These are phyloP conservation scores for Astrothelium subdiscretum DNA, from an alignment of 495 filamentous ascomycete genomes.

Conservation along the genomic window DNA sequence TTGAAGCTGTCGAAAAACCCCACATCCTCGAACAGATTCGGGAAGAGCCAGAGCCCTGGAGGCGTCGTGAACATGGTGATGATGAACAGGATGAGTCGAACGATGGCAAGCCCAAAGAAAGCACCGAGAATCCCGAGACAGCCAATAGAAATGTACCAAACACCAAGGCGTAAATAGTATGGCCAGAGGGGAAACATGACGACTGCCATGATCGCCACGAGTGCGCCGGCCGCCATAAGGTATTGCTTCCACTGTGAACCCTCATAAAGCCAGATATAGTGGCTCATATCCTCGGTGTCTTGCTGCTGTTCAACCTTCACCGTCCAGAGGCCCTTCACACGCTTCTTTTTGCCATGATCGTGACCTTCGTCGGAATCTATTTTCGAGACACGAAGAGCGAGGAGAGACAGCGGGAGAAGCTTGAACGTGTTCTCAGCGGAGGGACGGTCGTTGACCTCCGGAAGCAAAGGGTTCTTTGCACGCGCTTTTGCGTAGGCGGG, in stretches of 20 bases:
- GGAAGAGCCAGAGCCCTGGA: constrained; percentile 93
- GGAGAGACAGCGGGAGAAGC: constrained; percentile 86
- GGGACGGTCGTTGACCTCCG: constrained; percentile 67
- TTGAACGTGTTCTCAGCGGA: constrained; percentile 89
- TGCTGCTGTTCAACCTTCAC: constrained; percentile 96
- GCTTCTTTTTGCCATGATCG: constrained; percentile 64
- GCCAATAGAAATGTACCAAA: constrained; percentile 95
- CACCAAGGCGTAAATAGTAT: constrained; percentile 75
- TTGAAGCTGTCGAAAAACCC: constrained; percentile 97
- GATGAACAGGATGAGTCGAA: constrained; percentile 90
- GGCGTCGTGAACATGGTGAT: constrained; percentile 74
- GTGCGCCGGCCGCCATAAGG: constrained; percentile 71
- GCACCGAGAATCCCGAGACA: constrained; percentile 83
- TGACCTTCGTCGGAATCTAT: constrained; percentile 69
- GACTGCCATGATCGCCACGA: constrained; percentile 69
- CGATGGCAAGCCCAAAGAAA: constrained; percentile 97
- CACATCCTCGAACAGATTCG: constrained; percentile 97
- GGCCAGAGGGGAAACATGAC: constrained; percentile 98
- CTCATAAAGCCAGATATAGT: constrained; percentile 97
- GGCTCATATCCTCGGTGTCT: constrained; percentile 76
- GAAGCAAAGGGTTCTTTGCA: constrained; percentile 80
- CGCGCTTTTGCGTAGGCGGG: constrained; percentile 77
- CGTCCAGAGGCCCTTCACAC: constrained; percentile 90
- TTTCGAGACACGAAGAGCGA: constrained; percentile 84
- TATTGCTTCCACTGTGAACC: constrained; percentile 88